phyloP scores from a whole-genome alignment of 2,329 filamentous ascomycete species.

The Paecilomyces niveus region DNA sequence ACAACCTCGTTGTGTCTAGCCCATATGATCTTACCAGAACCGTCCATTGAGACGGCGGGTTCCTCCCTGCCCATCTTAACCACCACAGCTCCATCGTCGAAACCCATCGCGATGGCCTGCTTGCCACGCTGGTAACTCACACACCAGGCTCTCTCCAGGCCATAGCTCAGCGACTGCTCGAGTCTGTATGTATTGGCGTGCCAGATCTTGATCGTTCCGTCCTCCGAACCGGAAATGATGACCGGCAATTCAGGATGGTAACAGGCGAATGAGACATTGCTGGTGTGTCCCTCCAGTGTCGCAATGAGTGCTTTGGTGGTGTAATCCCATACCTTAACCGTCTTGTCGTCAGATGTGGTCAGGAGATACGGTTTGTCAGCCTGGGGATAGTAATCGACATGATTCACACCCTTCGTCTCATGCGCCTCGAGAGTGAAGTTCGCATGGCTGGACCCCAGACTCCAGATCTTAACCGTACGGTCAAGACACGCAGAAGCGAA shows the following conservation, averaged over 20 bases:
- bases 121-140: constrained; percentile 90
- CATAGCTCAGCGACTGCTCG: constrained; percentile 94
- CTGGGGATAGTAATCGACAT: constrained; percentile 78
- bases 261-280: constrained; percentile 96
- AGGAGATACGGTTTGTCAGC: constrained; percentile 76
- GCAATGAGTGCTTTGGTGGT: constrained; percentile 96
- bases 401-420: constrained; percentile 95
- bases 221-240: constrained; percentile 96
- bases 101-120: constrained; percentile 91
- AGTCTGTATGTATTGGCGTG: constrained; percentile 95
- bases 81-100: constrained; percentile 95
- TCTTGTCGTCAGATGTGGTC: constrained; percentile 92
- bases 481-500: constrained; percentile 93
- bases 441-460: constrained; percentile 80
- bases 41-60: constrained; percentile 95
- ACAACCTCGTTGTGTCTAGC: constrained; percentile 92
- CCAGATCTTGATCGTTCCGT: constrained; percentile 97
- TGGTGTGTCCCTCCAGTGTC: constrained; percentile 92
- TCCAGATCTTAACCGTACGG: constrained; percentile 97
- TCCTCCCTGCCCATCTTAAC: constrained; percentile 97
- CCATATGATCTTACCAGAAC: constrained; percentile 93
- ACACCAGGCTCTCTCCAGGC: constrained; percentile 94
- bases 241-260: constrained; percentile 96
- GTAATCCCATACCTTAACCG: constrained; percentile 98
- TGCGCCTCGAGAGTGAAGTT: constrained; percentile 97